Base-by-base conservation (phyloP, 148 eudicot species). In the Arctostaphylos glauca region DNA sequence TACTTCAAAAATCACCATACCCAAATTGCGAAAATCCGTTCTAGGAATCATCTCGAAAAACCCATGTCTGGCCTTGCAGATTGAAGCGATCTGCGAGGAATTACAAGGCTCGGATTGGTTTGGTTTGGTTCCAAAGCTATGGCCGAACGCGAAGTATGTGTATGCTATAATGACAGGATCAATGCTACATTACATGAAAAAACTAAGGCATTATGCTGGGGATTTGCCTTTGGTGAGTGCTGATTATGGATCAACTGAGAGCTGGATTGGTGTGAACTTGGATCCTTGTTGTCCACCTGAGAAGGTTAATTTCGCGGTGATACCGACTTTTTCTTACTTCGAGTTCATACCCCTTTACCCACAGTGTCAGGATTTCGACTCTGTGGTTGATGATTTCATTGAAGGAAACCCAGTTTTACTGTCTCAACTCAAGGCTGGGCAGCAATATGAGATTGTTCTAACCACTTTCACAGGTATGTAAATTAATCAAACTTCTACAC, bases 81-180 rank as follows among this genome's bases (percentile, higher is more conserved):
- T 92, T 14, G 55, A 74, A 41, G 80, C 79, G 0, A 70, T 16
- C 8, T 92, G 98, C 55, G 80, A 81, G 58, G 90, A 85, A 10
- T 77, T 91, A 23, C 86, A 85, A 50, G 75, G 4, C 9, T n/a
- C 1, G 49, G 76, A 85, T 48, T 94, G 98, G 98, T 73, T 47
- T 19, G 89, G 93, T 5, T 9, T 94, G 68, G 83, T 92, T 47
- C 91, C 91, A 0, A 86, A 84, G 79, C 81, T 94, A 13, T 94
- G 93, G 92, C 94, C 95, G 3, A 92, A 90, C 72, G 92, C 88
- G 0, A 94, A 92, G 87, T 92, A 94, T 74, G 86, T 91, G 54
- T 92, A 86, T 47, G 88, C 92, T 38, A 94, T 94, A 62, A 91
- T 94, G 98, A 94, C 98, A 7, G 98, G 98, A 4, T 92, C 98